These are phyloP conservation scores for Dothideomycetes sp. DNA, from an alignment of 2,329 filamentous ascomycete species.

Conservation along the genomic window DNA sequence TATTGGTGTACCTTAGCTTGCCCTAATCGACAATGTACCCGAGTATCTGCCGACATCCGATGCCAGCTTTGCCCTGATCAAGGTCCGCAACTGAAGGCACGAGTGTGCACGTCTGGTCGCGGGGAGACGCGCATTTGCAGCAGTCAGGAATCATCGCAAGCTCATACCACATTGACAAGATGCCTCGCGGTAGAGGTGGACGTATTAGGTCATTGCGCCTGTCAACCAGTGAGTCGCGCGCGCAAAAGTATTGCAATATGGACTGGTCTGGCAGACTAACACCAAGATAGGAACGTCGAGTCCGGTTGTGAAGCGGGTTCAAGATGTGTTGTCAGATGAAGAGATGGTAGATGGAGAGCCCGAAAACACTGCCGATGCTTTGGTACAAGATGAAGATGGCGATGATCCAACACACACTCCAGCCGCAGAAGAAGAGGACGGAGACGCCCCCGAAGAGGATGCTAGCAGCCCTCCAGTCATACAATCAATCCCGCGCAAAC, in stretches of 20 bases:
- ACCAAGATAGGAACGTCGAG: conserved; percentile 18
- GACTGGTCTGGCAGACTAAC: too few relatives aligned
- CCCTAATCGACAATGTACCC: too few relatives aligned
- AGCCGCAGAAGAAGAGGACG: conserved; percentile 44
- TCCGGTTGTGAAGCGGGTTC: conserved; percentile 10
- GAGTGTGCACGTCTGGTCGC: too few relatives aligned
- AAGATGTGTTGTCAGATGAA: conserved; percentile 19
- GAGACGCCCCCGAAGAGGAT: conserved; percentile 45
- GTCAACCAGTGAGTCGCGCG: conserved; percentile 5
- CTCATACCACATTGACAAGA: neutral
- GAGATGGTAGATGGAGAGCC: conserved; percentile 20
- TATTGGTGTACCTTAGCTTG: too few relatives aligned
- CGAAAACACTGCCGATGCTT: neutral
- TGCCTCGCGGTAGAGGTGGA: conserved; percentile 6
- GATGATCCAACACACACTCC: conserved; percentile 48
- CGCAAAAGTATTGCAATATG: neutral
- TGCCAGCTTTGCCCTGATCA: too few relatives aligned
- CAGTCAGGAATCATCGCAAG: neutral
- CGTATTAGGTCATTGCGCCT: conserved; percentile 5
- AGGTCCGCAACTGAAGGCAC: too few relatives aligned
- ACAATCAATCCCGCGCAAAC: conserved; percentile 42
- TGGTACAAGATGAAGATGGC: conserved; percentile 20
- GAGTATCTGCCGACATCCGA: too few relatives aligned
- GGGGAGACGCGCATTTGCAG: too few relatives aligned
- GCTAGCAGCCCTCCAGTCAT: conserved; percentile 40